Evolutionary conservation across 225 moss, liverwort and hornwort species (phyloP).

Genomic region (Takakia lepidozioides): DNA sequence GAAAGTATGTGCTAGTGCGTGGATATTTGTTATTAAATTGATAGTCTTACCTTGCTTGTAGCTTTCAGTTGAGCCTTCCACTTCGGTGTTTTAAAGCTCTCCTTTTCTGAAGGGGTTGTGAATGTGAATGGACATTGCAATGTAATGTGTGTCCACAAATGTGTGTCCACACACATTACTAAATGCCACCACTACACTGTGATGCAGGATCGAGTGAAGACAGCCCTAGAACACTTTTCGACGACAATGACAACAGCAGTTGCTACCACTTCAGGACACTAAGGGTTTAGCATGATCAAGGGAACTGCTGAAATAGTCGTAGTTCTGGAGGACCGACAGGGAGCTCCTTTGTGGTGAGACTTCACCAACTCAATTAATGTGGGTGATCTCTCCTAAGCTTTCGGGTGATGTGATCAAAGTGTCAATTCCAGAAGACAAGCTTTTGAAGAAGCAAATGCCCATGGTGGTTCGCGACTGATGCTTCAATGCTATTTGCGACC

Average conservation of each 20-base stretch:
- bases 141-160: no score
- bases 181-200: no score
- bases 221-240: conserved; percentile 37
- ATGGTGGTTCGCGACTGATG: conserved; percentile 11
- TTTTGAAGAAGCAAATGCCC: conserved; percentile 11
- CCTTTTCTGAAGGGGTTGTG: no score
- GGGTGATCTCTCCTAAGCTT: conserved; percentile 32
- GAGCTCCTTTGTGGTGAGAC: conserved; percentile 13
- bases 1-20: no score
- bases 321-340: conserved; percentile 12
- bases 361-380: conserved; percentile 14
- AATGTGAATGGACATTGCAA: conserved; percentile 1
- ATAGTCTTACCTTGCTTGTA: no score
- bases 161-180: no score
- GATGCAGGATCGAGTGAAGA: conserved; percentile 81
- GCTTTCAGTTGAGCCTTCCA: no score
- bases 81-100: no score
- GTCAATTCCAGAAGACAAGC: conserved; percentile 10
- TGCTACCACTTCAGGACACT: conserved; percentile 21
- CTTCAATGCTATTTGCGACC: conserved; percentile 6
- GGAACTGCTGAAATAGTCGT: background rate
- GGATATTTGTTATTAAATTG: no score
- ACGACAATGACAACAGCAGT: conserved; percentile 6
- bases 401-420: conserved; percentile 29
- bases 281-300: conserved; percentile 4